A percentile compares a stretch with the other conserved stretches of the same genome.
These are phyloP conservation scores for Penicillium tannophilum DNA, from an alignment of 495 filamentous ascomycete species.

Conservation along the genomic window DNA sequence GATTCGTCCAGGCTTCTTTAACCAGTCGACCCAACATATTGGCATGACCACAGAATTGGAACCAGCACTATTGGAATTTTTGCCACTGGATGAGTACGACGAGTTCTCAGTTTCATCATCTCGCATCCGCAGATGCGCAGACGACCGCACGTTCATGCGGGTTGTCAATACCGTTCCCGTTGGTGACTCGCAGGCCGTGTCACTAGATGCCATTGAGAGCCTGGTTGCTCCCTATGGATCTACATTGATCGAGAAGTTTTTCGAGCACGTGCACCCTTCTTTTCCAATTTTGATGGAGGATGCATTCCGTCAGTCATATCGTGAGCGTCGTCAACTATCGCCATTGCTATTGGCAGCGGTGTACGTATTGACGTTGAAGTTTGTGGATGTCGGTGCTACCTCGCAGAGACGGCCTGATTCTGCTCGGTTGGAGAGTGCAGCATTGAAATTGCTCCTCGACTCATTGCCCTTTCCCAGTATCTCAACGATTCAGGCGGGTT, in stretches of 20 bases:
- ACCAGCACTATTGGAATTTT: conserved; percentile 49
- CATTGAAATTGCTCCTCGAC: conserved; percentile 69
- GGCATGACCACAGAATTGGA: conserved; percentile 58
- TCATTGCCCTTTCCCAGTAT: conserved; percentile 84
- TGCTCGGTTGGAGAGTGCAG: conserved; percentile 72
- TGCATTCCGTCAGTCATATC: conserved; percentile 84
- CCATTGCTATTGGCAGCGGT: conserved; percentile 85
- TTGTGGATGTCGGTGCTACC: conserved; percentile 75
- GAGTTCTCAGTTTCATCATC: conserved; percentile 40
- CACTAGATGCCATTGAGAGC: conserved; percentile 78
- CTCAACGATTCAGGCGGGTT: conserved; percentile 90
- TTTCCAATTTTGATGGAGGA: conserved; percentile 90
- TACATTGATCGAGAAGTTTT: conserved; percentile 83
- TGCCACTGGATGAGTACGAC: conserved; percentile 46
- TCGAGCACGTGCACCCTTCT: conserved; percentile 81
- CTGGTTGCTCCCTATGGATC: conserved; percentile 81
- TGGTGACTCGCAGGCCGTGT: conserved; percentile 52
- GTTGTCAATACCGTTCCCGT: conserved; percentile 40
- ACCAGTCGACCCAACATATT: conserved; percentile 52
- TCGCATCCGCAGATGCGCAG: conserved; percentile 74
- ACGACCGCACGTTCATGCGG: conserved; percentile 80
- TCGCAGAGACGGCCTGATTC: conserved; percentile 74
- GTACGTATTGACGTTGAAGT: conserved; percentile 88
- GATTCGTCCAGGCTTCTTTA: conserved; percentile 44
- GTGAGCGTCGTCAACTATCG: conserved; percentile 74